phyloP scores from a whole-genome alignment of 2,329 filamentous ascomycete species.

The Sclerotinia sclerotiorum region DNA sequence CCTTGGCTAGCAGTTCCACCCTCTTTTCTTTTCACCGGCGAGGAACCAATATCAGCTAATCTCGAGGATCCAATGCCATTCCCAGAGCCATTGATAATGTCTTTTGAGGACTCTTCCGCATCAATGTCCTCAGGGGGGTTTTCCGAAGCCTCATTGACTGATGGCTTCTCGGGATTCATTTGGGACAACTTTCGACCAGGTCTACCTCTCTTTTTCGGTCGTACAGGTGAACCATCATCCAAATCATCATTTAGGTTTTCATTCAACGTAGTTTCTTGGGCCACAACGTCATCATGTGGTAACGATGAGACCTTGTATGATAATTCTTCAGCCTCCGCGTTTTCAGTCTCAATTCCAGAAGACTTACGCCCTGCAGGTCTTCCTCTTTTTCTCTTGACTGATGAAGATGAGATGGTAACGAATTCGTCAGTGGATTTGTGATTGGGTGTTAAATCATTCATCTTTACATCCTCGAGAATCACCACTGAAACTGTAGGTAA shows the following conservation, averaged over 20 bases:
- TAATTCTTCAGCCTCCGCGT: background rate
- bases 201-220: slow-evolving; percentile 11
- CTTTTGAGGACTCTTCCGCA: background rate
- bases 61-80: background rate
- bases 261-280: background rate
- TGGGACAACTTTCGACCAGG: background rate
- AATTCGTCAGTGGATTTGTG: background rate
- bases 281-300: background rate
- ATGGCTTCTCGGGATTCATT: background rate
- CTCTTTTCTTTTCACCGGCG: slow-evolving; percentile 7
- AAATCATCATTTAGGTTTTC: background rate
- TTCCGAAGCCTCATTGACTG: background rate
- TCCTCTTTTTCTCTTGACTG: slow-evolving; percentile 8
- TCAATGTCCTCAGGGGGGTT: too few species aligned
- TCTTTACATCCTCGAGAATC: background rate
- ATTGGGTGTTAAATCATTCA: background rate
- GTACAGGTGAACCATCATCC: background rate
- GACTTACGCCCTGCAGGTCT: background rate
- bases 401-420: background rate
- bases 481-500: background rate
- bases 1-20: background rate
- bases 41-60: background rate
- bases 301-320: background rate
- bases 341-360: background rate
- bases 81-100: background rate